These are phyloP conservation scores for Chlamydomonas schloesseri DNA, from an alignment of 139 green algal species.

Conservation along the genomic window DNA sequence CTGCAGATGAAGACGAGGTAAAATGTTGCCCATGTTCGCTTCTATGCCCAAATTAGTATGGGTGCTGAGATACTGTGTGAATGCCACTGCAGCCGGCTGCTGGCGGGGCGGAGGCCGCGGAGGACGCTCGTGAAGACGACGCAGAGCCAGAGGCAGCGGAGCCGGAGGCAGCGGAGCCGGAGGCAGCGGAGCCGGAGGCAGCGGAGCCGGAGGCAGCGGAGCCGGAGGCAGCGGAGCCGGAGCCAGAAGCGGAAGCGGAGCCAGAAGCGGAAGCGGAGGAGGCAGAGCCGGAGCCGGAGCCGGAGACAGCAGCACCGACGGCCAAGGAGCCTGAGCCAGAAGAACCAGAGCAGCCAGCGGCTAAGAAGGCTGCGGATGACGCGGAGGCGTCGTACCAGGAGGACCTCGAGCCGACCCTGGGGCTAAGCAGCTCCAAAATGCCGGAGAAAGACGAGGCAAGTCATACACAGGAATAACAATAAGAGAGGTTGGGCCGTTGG, in stretches of 20 bases:
- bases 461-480: too few relatives aligned
- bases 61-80: too few relatives aligned
- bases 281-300: not conserved
- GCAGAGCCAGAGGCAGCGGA: not conserved
- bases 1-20: constrained; percentile 23
- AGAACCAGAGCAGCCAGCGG: not conserved
- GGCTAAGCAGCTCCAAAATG: not conserved
- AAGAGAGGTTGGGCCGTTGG: not conserved
- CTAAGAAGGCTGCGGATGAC: not conserved
- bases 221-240: not conserved
- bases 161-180: not conserved
- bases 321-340: not conserved
- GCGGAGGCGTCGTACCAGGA: not conserved
- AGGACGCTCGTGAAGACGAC: not conserved
- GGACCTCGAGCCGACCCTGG: constrained; percentile 9
- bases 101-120: not conserved
- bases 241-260: not conserved
- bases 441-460: not conserved
- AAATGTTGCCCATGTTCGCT: not conserved
- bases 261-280: not conserved
- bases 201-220: not conserved
- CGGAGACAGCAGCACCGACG: not conserved
- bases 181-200: not conserved
- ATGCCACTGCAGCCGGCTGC: not conserved
- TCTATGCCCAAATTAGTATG: too few relatives aligned